Evolutionary conservation across 2,329 filamentous ascomycete genomes (phyloP), one percentile per base, ranked within the genome.

Genomic region (Lomentospora prolificans): DNA sequence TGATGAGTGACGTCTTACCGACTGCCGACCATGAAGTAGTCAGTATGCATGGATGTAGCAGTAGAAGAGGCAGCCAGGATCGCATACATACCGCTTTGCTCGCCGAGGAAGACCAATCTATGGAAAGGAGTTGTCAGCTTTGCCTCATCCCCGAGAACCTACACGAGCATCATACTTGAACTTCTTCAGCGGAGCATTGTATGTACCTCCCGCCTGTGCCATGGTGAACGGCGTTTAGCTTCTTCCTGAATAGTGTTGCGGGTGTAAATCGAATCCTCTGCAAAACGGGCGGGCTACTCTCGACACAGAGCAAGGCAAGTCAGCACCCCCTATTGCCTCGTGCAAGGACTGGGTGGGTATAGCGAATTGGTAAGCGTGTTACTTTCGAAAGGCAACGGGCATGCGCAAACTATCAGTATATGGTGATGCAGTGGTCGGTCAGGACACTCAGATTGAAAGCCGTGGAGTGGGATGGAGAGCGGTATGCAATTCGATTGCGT

Each of bases 101-200:
- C 94, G 68, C 94, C 94, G 60, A 99, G 77, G 73, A 99, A 99
- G 64, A 99, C 94, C 73, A 99, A 77, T 77, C 91, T 96, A 64
- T 57, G 30, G 30, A 22, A 22, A 22, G 48, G 39, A 55, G 55
- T n/a, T 14, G 55, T 59, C 36, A 58, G 58, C 6, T 6, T 33
- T 6, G 30, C 31, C 56, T 22, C 22, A 24, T 19, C 41, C 25
- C n/a, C 25, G 25, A 6, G 12, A 25, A 44, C 14, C 17, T 25
- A 1, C 3, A 30, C 28, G 22, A 9, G 17, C 39, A 19, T 25
- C 67, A 59, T 79, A 96, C 91, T 99, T 99, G 87, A 97, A 99
- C 75, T 99, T 99, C 88, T 99, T 99, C 76, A 99, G 79, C 67
- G 94, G 94, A 79, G 97, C 97, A 72, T 95, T 96, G 80, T 97